These are phyloP conservation scores for Aspergillus sp. DNA, from an alignment of 2,329 filamentous ascomycete genomes.

Conservation along the genomic window DNA sequence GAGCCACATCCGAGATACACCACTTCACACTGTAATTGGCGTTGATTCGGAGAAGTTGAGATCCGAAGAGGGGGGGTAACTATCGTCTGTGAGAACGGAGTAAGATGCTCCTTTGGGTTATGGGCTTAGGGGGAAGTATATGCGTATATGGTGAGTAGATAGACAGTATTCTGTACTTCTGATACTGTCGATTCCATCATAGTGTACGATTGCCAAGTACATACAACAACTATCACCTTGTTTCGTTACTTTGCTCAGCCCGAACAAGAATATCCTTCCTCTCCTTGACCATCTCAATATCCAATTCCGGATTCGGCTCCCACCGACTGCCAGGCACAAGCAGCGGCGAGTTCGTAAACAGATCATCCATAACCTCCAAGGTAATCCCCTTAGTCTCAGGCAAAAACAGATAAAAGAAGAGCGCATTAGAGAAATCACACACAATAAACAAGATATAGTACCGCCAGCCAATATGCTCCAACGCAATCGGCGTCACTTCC, in stretches of 20 bases:
- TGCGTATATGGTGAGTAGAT: too few species aligned
- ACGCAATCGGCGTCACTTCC: slow-evolving; percentile 4
- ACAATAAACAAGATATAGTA: slow-evolving; percentile 19
- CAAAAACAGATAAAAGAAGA: slow-evolving; percentile 8
- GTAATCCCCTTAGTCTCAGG: slow-evolving; percentile 15
- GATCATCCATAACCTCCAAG: slow-evolving; percentile 15
- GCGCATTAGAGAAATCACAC: not conserved
- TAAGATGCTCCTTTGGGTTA: too few species aligned
- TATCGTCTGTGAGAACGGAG: too few species aligned
- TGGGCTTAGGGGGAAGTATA: too few species aligned
- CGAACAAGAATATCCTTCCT: slow-evolving; percentile 3
- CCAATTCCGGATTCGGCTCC: not conserved
- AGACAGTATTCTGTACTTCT: too few species aligned
- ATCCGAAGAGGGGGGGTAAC: too few species aligned
- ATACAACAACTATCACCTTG: too few species aligned
- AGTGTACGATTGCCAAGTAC: too few species aligned
- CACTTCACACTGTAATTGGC: too few species aligned
- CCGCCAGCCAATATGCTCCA: slow-evolving; percentile 7
- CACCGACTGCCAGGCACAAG: slow-evolving; percentile 2
- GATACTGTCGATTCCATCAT: too few species aligned
- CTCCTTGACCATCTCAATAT: slow-evolving; percentile 1
- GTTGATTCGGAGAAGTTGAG: too few species aligned
- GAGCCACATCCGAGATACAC: too few species aligned
- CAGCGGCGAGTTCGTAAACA: slow-evolving; percentile 8
- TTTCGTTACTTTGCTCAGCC: not conserved